Evolutionary conservation across 805 yeast species (phyloP).

Genomic region (Spathaspora sp.): DNA sequence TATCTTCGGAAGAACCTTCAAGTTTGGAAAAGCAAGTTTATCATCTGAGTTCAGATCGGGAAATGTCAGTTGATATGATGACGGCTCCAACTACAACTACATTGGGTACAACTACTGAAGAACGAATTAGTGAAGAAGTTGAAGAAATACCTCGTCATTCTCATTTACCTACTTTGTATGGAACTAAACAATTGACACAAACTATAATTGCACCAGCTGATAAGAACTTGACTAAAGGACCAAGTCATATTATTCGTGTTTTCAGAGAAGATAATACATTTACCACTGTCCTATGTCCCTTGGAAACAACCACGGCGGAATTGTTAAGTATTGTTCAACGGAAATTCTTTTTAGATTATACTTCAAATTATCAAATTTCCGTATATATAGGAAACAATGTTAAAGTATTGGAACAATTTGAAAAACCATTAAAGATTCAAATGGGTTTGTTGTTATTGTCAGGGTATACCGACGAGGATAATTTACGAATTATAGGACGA

Average conservation of each 20-base stretch:
- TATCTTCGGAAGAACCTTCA: neutral
- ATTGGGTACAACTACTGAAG: neutral
- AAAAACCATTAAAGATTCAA: constrained; percentile 76
- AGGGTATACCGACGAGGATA: constrained; percentile 79
- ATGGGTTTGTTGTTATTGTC: constrained; percentile 65
- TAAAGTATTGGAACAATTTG: constrained; percentile 67
- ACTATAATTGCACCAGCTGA: constrained; percentile 10
- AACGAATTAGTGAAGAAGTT: neutral
- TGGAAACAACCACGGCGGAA: constrained; percentile 74
- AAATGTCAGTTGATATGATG: neutral
- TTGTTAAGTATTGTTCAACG: constrained; percentile 67
- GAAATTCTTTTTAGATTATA: constrained; percentile 69
- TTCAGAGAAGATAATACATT: constrained; percentile 83
- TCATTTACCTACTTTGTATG: constrained; percentile 32
- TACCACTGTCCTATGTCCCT: constrained; percentile 76
- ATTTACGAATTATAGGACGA: constrained; percentile 72
- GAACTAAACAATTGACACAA: constrained; percentile 20
- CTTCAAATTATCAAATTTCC: constrained; percentile 72
- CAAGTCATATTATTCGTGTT: constrained; percentile 58
- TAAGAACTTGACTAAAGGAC: constrained; percentile 18
- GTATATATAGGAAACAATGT: constrained; percentile 73
- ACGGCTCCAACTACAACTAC: constrained; percentile 1
- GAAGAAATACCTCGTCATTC: neutral
- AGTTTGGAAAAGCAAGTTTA: neutral
- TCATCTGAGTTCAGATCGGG: neutral